These are phyloP conservation scores for Parastagonospora avenae DNA, from an alignment of 2,329 filamentous ascomycete species.

Conservation along the genomic window DNA sequence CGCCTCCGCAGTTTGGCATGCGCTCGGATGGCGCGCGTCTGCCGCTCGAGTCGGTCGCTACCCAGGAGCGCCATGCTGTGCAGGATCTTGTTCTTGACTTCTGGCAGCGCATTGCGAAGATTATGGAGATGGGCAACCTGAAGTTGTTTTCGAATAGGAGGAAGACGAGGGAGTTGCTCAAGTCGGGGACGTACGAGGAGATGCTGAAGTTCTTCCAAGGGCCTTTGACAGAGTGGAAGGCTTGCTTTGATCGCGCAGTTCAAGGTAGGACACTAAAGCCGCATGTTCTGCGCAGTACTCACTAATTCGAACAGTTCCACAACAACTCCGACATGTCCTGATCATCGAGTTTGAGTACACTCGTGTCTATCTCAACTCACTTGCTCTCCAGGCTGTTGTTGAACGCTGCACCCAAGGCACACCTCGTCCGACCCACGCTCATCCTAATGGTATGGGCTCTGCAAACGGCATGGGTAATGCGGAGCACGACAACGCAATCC, in stretches of 20 bases:
- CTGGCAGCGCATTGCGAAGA: constrained; percentile 90
- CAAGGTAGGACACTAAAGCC: constrained; percentile 43
- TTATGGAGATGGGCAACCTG: constrained; percentile 90
- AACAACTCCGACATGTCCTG: constrained; percentile 73
- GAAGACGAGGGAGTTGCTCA: constrained; percentile 86
- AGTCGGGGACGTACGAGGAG: constrained; percentile 81
- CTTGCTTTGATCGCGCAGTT: constrained; percentile 77
- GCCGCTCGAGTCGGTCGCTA: constrained; percentile 43
- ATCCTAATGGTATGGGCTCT: constrained; percentile 27
- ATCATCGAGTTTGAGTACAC: constrained; percentile 96
- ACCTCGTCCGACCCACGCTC: constrained; percentile 42
- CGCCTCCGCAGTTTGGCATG: constrained; percentile 42
- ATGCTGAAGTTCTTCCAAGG: constrained; percentile 82
- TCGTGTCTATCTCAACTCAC: constrained; percentile 90
- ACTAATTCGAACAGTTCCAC: constrained; percentile 53
- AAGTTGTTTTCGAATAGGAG: constrained; percentile 85
- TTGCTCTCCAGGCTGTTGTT: constrained; percentile 92
- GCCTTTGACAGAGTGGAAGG: constrained; percentile 77
- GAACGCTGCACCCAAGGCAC: constrained; percentile 86
- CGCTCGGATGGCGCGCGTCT: constrained; percentile 43
- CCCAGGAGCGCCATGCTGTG: constrained; percentile 43
- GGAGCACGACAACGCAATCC: constrained; percentile 50
- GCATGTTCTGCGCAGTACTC: constrained; percentile 1
- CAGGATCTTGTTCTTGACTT: constrained; percentile 73
- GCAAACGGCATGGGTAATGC: constrained; percentile 18